Evolutionary conservation across 768 basidiomycete species (phyloP).

Genomic region (Phaeotremella fagi): DNA sequence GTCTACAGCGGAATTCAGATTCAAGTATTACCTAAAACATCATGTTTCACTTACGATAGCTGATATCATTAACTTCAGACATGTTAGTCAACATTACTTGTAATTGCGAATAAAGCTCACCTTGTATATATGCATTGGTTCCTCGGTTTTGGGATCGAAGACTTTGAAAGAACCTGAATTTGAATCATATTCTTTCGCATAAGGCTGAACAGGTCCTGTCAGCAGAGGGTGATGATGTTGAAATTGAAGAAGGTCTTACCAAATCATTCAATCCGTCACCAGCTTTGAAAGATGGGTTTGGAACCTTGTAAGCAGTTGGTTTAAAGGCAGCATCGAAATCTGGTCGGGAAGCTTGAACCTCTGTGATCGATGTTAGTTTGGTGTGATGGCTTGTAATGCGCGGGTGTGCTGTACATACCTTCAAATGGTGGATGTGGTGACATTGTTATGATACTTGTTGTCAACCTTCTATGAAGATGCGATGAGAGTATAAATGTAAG

Average conservation of each 20-base stretch:
- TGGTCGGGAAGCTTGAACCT: slow-evolving; percentile 26
- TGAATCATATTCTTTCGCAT: slow-evolving; percentile 6
- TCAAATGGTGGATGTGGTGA: neutral
- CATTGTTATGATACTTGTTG: too few relatives aligned
- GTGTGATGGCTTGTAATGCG: too few relatives aligned
- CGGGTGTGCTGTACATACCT: too few relatives aligned
- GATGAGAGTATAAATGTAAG: too few relatives aligned
- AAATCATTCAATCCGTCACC: slow-evolving; percentile 26
- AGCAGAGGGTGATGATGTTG: neutral
- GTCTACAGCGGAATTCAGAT: slow-evolving; percentile 18
- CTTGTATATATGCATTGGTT: slow-evolving; percentile 12
- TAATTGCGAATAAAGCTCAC: neutral
- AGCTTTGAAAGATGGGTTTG: slow-evolving; percentile 21
- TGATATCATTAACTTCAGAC: slow-evolving; percentile 26
- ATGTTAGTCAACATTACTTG: neutral
- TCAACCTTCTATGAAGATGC: too few relatives aligned
- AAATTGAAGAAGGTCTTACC: slow-evolving; percentile 4
- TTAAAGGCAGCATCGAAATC: slow-evolving; percentile 11
- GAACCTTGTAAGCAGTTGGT: slow-evolving; percentile 11
- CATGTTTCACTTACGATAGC: slow-evolving; percentile 18
- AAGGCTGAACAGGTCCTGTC: slow-evolving; percentile 5
- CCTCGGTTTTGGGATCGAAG: slow-evolving; percentile 13
- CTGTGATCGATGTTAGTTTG: slow-evolving; percentile 3
- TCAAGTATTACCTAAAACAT: too few relatives aligned
- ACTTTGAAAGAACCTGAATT: slow-evolving; percentile 8